phyloP scores from a whole-genome alignment of 2,329 filamentous ascomycete species.

The Clarireedia hainanense region DNA sequence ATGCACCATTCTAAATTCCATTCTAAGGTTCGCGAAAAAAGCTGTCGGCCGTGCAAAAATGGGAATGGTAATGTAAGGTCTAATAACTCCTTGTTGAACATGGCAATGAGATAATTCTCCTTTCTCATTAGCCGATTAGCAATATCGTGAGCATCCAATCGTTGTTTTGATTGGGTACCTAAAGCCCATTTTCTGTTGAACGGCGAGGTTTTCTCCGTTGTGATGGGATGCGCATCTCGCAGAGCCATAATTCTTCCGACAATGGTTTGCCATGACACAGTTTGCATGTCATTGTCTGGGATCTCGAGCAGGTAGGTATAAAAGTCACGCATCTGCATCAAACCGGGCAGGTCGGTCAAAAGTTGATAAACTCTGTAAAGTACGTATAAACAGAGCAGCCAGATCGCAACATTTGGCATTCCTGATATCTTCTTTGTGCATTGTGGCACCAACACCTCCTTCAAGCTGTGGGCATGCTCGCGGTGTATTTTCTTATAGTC shows the following conservation, averaged over 20 bases:
- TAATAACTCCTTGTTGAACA: constrained; percentile 94
- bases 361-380: constrained; percentile 51
- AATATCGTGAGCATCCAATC: constrained; percentile 93
- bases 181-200: constrained; percentile 46
- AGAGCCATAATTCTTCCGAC: constrained; percentile 62
- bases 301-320: constrained; percentile 61
- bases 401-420: constrained; percentile 36
- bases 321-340: constrained; percentile 61
- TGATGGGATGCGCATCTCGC: constrained; percentile 61
- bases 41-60: constrained; percentile 67
- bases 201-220: constrained; percentile 52
- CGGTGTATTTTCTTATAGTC: constrained; percentile 52
- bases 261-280: constrained; percentile 65
- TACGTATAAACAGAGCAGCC: constrained; percentile 60
- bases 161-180: constrained; percentile 82
- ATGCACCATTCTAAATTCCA: constrained; percentile 90
- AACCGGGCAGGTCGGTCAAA: constrained; percentile 48
- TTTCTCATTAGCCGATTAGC: constrained; percentile 94
- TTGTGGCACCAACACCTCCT: constrained; percentile 50
- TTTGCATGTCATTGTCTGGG: constrained; percentile 63
- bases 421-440: constrained; percentile 40
- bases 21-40: constrained; percentile 84
- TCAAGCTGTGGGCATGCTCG: constrained; percentile 36
- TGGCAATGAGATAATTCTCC: constrained; percentile 92
- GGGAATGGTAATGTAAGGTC: constrained; percentile 82